A percentile compares a stretch with the other conserved stretches of the same genome.
phyloP scores from a whole-genome alignment of 208 protist genomes.

The Trypanosoma lewisi region DNA sequence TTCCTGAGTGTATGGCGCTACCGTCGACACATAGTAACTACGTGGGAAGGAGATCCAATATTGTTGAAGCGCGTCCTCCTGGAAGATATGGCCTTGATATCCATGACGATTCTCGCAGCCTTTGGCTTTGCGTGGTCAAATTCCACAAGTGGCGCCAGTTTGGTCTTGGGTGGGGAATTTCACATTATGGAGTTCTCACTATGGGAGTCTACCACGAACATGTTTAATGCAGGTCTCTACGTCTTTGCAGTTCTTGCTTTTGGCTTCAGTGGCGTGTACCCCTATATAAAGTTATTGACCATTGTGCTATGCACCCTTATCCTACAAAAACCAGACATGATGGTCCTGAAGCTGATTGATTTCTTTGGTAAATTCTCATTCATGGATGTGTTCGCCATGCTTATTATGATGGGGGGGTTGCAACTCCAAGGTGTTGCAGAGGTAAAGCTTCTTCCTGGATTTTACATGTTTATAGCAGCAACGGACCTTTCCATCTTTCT shows the following conservation, averaged over 20 bases:
- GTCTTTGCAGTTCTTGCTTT: slow-evolving; percentile 85
- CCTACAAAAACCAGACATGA: slow-evolving; percentile 26
- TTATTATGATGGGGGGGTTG: slow-evolving; percentile 62
- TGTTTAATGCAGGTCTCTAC: slow-evolving; percentile 84
- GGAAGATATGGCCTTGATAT: slow-evolving; percentile 47
- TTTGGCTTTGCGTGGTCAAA: slow-evolving; percentile 30
- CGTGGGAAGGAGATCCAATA: slow-evolving; percentile 12
- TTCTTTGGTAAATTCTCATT: slow-evolving; percentile 88
- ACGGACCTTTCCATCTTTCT: slow-evolving; percentile 27
- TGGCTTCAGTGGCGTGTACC: slow-evolving; percentile 93
- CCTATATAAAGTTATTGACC: slow-evolving; percentile 71
- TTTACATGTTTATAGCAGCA: slow-evolving; percentile 32
- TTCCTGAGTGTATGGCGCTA: background rate
- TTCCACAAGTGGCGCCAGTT: slow-evolving; percentile 6
- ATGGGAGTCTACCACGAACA: slow-evolving; percentile 67
- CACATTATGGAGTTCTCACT: slow-evolving; percentile 83
- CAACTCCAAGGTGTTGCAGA: slow-evolving; percentile 32
- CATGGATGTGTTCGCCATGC: slow-evolving; percentile 76
- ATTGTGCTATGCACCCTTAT: slow-evolving; percentile 44
- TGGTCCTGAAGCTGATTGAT: slow-evolving; percentile 62
- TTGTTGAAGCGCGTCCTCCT: slow-evolving; percentile 28
- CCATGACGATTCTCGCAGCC: slow-evolving; percentile 23
- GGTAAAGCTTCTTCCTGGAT: slow-evolving; percentile 22
- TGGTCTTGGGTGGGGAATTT: slow-evolving; percentile 34
- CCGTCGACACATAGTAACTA: background rate